phyloP scores from a whole-genome alignment of 2,329 filamentous ascomycete species.

The Phaeomoniella chlamydospora region DNA sequence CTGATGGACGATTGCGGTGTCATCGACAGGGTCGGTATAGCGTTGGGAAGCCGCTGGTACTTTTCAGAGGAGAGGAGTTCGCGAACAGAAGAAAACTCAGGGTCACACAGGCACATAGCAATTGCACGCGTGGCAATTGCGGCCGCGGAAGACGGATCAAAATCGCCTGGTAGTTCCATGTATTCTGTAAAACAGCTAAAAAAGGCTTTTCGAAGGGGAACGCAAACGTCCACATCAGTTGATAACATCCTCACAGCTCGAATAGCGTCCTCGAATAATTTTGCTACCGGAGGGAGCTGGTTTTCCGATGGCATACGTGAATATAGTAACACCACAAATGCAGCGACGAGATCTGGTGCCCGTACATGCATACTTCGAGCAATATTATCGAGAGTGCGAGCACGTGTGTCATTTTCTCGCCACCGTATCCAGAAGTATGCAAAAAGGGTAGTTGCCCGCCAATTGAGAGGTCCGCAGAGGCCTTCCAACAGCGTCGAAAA shows the following conservation, averaged over 20 bases:
- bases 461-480: background rate
- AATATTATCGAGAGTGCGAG: background rate
- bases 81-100: background rate
- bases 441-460: background rate
- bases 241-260: background rate
- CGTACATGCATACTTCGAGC: background rate
- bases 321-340: background rate
- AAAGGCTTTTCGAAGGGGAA: background rate
- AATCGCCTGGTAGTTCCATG: background rate
- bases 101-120: background rate
- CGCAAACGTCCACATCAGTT: background rate
- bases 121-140: background rate
- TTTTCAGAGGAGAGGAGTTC: background rate
- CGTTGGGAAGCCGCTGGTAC: background rate
- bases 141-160: background rate
- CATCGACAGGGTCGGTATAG: background rate
- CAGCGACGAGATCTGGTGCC: background rate
- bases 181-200: background rate
- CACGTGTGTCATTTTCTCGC: background rate
- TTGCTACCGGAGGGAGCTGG: background rate
- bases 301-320: background rate
- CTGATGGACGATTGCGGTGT: background rate
- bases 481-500: background rate
- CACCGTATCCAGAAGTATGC: background rate
- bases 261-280: background rate